These are phyloP conservation scores for Talaromyces amestolkiae DNA, from an alignment of 2,329 filamentous ascomycete genomes.

Conservation along the genomic window DNA sequence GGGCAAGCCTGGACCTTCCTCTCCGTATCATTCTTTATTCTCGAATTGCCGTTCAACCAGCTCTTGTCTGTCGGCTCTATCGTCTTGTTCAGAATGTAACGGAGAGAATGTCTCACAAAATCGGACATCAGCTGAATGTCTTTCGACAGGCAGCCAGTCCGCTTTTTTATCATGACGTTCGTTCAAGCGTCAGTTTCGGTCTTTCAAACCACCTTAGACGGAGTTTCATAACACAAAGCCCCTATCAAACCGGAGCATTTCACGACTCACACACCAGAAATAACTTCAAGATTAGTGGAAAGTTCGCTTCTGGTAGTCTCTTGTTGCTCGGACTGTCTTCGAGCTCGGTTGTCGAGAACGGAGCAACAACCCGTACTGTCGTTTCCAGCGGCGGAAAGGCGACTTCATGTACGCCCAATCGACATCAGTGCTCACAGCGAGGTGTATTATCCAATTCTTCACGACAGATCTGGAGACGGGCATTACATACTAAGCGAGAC, in stretches of 20 bases:
- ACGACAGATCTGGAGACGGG: constrained; percentile 30
- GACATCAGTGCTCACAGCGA: constrained; percentile 23
- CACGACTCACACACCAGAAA: constrained; percentile 10
- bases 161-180: constrained; percentile 30
- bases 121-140: constrained; percentile 48
- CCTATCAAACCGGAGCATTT: constrained; percentile 12
- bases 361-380: constrained; percentile 32
- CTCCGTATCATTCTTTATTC: not conserved
- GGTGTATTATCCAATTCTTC: constrained; percentile 21
- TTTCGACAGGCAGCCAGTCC: constrained; percentile 40
- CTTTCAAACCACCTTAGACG: constrained; percentile 21
- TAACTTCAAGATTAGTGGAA: constrained; percentile 47
- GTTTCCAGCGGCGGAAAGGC: constrained; percentile 31
- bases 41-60: not conserved
- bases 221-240: constrained; percentile 15
- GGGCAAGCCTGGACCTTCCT: constrained; percentile 2
- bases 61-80: not conserved
- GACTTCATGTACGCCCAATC: constrained; percentile 25
- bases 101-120: constrained; percentile 46
- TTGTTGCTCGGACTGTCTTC: constrained; percentile 49
- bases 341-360: constrained; percentile 31
- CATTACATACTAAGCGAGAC: constrained; percentile 32
- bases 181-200: constrained; percentile 27
- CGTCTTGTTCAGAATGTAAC: constrained; percentile 41
- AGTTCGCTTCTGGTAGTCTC: constrained; percentile 56